phyloP scores from a whole-genome alignment of 345 rosid genomes.

The Lepidium africanum region DNA sequence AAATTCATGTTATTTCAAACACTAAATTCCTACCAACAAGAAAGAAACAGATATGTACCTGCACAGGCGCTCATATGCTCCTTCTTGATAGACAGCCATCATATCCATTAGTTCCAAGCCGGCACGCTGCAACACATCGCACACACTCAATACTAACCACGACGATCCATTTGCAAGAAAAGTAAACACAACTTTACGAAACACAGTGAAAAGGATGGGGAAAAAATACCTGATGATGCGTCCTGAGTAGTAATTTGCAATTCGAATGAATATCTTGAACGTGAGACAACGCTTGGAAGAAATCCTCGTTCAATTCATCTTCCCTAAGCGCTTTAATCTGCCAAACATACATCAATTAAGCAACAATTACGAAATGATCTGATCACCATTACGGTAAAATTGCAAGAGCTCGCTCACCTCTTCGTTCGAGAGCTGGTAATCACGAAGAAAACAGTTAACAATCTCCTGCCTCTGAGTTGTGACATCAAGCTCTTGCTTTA shows the following conservation, averaged over 20 bases:
- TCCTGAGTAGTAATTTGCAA: constrained; percentile 86
- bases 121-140: constrained; percentile 62
- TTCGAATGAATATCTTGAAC: constrained; percentile 96
- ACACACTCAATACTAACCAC: not conserved
- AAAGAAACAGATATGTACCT: constrained; percentile 40
- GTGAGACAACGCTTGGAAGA: constrained; percentile 89
- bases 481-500: constrained; percentile 82
- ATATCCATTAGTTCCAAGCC: constrained; percentile 99
- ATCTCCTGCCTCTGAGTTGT: constrained; percentile 92
- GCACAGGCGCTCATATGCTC: constrained; percentile 98
- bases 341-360: not conserved
- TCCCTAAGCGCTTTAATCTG: constrained; percentile 88
- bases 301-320: constrained; percentile 70
- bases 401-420: constrained; percentile 48
- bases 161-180: not conserved
- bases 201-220: not conserved
- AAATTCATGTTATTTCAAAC: not conserved
- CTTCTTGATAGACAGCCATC: constrained; percentile 99
- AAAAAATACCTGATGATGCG: constrained; percentile 79
- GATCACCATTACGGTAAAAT: not conserved
- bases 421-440: constrained; percentile 84
- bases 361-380: not conserved
- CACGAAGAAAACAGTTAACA: constrained; percentile 87
- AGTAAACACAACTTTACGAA: not conserved
- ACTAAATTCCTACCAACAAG: not conserved